These are phyloP conservation scores for Magnusiomyces starmeri DNA, from an alignment of 1,139 yeast genomes.

Conservation along the genomic window DNA sequence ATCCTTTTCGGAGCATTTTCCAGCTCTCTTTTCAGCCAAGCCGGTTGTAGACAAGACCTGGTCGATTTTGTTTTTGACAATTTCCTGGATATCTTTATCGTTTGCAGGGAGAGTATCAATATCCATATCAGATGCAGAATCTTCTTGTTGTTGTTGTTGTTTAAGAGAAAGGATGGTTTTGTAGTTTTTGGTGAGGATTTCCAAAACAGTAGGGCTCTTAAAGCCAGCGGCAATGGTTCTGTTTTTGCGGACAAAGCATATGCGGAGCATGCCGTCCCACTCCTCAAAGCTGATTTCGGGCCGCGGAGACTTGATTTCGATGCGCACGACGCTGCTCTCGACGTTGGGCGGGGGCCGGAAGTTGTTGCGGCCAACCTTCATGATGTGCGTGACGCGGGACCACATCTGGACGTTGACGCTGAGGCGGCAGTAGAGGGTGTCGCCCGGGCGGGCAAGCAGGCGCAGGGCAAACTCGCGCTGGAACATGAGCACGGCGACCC, in stretches of 20 bases:
- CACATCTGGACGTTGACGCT: conserved; percentile 98
- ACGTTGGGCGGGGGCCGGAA: conserved; percentile 99
- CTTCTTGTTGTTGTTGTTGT: conserved; percentile 8
- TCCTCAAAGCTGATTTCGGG: conserved; percentile 89
- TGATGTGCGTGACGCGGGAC: conserved; percentile 96
- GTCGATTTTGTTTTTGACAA: conserved; percentile 13
- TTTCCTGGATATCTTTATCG: conserved; percentile 31
- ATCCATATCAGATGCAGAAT: conserved; percentile 10
- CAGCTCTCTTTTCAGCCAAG: conserved; percentile 78
- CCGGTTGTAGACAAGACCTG: conserved; percentile 62
- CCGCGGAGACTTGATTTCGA: conserved; percentile 85
- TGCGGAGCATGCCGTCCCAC: conserved; percentile 93
- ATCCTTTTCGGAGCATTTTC: conserved; percentile 92
- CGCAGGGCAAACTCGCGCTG: conserved; percentile 96
- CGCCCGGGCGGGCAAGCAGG: conserved; percentile 92
- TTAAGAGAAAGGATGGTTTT: conserved; percentile 62
- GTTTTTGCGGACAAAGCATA: conserved; percentile 87
- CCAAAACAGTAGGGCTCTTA: conserved; percentile 73
- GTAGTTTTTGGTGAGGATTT: conserved; percentile 82
- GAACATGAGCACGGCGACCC: conserved; percentile 93
- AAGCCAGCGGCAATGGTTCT: conserved; percentile 91
- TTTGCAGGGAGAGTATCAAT: conserved; percentile 11
- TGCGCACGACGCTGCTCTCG: conserved; percentile 90
- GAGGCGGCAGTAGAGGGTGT: conserved; percentile 79
- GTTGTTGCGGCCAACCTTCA: conserved; percentile 96